Evolutionary conservation across 177 flowering plant genomes (phyloP).

Genomic region (Vitis hybrid): DNA sequence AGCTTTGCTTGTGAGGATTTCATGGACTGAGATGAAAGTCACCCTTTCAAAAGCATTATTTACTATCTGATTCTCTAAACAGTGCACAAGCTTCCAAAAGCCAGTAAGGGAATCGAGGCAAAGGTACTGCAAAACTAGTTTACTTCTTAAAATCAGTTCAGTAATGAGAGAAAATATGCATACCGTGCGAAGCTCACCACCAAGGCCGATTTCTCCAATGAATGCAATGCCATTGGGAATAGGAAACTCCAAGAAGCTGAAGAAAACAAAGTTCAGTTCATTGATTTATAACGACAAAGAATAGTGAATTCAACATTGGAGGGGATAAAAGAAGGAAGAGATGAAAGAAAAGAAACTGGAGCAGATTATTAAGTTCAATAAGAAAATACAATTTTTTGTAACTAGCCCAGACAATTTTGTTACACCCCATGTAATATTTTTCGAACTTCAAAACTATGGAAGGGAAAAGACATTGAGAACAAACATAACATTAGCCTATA

Average conservation of each 20-base stretch:
- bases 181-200: slow-evolving; percentile 93
- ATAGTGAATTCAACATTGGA: not conserved
- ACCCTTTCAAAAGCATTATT: too few relatives aligned
- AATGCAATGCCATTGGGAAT: slow-evolving; percentile 79
- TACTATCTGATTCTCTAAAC: too few relatives aligned
- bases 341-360: not conserved
- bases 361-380: not conserved
- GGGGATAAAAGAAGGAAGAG: not conserved
- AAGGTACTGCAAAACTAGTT: too few relatives aligned
- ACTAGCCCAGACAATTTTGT: not conserved
- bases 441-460: not conserved
- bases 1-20: too few relatives aligned
- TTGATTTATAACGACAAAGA: too few relatives aligned
- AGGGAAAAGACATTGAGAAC: not conserved
- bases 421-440: not conserved
- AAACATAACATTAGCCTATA: not conserved
- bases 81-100: too few relatives aligned
- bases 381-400: not conserved
- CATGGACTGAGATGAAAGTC: too few relatives aligned
- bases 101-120: too few relatives aligned
- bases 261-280: slow-evolving; percentile 2
- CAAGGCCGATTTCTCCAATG: slow-evolving; percentile 94
- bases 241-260: slow-evolving; percentile 85
- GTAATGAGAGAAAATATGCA: slow-evolving; percentile 13
- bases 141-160: too few relatives aligned